Conservation (phyloP, 208 protist species). For the Porcisia deanei region DNA sequence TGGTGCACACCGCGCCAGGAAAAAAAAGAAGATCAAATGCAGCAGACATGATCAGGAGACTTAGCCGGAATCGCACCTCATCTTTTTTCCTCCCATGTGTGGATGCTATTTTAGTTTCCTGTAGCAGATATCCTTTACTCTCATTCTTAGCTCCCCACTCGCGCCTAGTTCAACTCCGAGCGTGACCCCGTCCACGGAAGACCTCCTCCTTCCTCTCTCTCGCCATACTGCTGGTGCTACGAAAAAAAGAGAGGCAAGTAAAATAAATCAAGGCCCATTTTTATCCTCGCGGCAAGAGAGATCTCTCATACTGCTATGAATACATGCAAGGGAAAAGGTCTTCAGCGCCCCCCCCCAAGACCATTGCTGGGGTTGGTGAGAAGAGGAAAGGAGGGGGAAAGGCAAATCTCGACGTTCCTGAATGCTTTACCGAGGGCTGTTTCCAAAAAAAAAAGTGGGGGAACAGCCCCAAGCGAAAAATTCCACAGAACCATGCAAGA, state of each 20-base stretch:
- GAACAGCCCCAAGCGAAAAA: too few relatives aligned
- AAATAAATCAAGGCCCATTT: neutral
- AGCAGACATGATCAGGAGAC: slow-evolving; percentile 1
- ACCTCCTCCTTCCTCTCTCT: neutral
- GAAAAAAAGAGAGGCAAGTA: too few relatives aligned
- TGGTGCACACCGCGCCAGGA: slow-evolving; percentile 1
- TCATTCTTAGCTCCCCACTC: neutral
- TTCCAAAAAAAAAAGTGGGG: neutral
- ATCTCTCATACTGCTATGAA: neutral
- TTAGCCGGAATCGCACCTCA: neutral
- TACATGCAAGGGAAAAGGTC: too few relatives aligned
- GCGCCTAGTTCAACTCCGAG: neutral
- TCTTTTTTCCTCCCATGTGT: too few relatives aligned
- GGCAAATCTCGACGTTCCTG: too few relatives aligned
- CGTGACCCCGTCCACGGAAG: neutral
- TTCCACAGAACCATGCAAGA: neutral
- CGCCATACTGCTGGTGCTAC: neutral
- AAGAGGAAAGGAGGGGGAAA: neutral
- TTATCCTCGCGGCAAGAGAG: too few relatives aligned
- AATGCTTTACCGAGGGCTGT: neutral
- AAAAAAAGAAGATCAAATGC: neutral
- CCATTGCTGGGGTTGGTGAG: neutral
- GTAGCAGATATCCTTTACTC: neutral
- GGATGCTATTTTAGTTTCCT: neutral
- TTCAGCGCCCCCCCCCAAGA: too few relatives aligned